Base-by-base conservation (phyloP, 2,329 filamentous ascomycete genomes). In the Cordyceps cateniannulata region DNA sequence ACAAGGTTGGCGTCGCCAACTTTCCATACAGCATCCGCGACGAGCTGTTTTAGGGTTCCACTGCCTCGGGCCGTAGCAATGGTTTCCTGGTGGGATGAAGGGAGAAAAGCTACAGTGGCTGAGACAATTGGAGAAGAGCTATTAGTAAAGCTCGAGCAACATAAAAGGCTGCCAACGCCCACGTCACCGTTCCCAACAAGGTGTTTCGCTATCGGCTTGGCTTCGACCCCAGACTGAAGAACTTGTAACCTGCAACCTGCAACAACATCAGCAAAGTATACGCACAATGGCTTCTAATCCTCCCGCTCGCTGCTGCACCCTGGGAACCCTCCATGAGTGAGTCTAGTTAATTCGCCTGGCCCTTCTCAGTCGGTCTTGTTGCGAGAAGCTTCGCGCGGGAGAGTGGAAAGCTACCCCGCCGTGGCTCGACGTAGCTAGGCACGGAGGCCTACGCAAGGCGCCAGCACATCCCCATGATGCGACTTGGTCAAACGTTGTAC, bases 261-360 rank as follows among this genome's bases (percentile, higher is more conserved):
- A 49, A 56, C 51, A 29, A 40, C 40, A 47, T 7, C 2, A 35
- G 5, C 16, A 53, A 47, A n/a, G 7, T 25, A 51, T 32, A 56
- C 67, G 63, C 22, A 64, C 40, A 24, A 85, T 85, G 82, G 79
- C 82, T 40, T 85, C 82, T 3, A 76, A 82, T 66, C 75, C 77
- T 59, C 81, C 81, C 14, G 78, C 68, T 60, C 66, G 73, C 59
- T 85, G 82, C 77, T 85, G 82, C 73, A 75, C 75, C 35, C 66
- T 78, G 59, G 82, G 81, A 62, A 72, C 80, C 62, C 79, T 76
- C 69, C 81, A 83, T 65, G 77, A 81, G 81, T 83, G 72, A 69
- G 81, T 75, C 27, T 29, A 40, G 24, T 27, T 35, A 5, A 12
- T 50, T 18, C 18, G 9, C 25, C 2, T 42, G 14, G 40, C n/a